These are phyloP conservation scores for Eucalyptus regnans DNA, from an alignment of 345 rosid species.

Conservation along the genomic window DNA sequence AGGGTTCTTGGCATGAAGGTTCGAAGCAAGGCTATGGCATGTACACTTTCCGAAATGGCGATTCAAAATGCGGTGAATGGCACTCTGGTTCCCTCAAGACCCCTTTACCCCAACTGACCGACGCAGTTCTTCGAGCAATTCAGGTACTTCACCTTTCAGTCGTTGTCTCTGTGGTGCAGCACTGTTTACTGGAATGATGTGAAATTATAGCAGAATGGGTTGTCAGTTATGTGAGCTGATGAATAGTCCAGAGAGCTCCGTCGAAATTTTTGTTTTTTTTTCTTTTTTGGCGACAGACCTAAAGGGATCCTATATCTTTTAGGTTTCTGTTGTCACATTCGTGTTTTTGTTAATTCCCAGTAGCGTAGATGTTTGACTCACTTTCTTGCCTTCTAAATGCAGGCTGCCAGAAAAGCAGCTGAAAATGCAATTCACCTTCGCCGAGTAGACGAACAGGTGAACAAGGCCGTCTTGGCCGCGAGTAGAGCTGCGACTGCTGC, in stretches of 20 bases:
- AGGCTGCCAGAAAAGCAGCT: conserved; percentile 79
- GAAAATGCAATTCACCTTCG: conserved; percentile 48
- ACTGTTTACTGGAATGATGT: neutral
- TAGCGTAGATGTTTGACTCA: neutral
- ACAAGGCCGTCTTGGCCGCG: conserved; percentile 55
- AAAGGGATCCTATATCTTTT: neutral
- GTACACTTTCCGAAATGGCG: conserved; percentile 72
- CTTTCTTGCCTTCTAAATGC: neutral
- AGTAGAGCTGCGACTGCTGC: conserved; percentile 93
- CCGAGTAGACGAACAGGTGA: conserved; percentile 74
- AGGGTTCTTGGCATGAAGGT: conserved; percentile 99
- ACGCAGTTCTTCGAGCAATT: conserved; percentile 42
- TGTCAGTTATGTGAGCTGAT: neutral
- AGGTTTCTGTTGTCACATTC: neutral
- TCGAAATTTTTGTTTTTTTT: neutral
- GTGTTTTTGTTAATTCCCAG: neutral
- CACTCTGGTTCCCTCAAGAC: conserved; percentile 45
- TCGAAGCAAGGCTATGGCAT: conserved; percentile 82
- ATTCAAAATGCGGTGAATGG: conserved; percentile 70
- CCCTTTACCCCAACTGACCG: conserved; percentile 25
- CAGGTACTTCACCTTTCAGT: conserved; percentile 22
- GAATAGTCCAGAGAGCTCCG: neutral
- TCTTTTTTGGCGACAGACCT: neutral
- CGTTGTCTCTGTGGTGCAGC: neutral
- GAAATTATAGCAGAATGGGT: neutral